Evolutionary conservation across 2,329 filamentous ascomycete species (phyloP), one percentile per base, ranked within the genome.

Genomic region (Ceratocystiopsis brevicomis): DNA sequence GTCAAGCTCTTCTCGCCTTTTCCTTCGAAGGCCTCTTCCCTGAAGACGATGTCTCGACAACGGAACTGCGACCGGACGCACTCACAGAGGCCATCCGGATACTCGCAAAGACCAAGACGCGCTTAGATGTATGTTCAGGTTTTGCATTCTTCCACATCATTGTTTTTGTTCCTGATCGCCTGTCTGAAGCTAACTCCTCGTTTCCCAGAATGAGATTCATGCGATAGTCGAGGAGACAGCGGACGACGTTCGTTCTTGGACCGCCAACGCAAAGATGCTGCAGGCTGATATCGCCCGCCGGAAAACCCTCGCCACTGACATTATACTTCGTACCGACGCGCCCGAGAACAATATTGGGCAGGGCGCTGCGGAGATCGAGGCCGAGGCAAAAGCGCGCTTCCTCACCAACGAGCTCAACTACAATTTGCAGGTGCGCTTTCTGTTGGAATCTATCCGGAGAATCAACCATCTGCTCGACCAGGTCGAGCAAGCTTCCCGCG

Each of bases 281-380:
- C 84, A 93, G 57, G 73, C 78, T 48, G 88, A 95, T 55, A 88
- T 95, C 50, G 75, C 83, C 53, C 73, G 75, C 39, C 88, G 85
- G 19, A 79, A 84, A 53, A 70, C 73, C 15, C 77, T 86, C 34
- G 86, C 88, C 18, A 78, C 78, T 53, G 77, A 86, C 45, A 92
- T 96, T 46, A 72, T 88, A 6, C 71, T 77, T 38, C 74, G 85
- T 53, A 78, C 86, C 42, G 80, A 88, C 54, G 73, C 67, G 1
- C 69, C 68, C 0, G 73, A 73, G 3, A 63, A 21, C 5, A 25
- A 72, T 4, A 63, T 15, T 9, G 13, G 16, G n/a, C 44, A 25
- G 19, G 40, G 17, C 6, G 65, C 73, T 39, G 69, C 68, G 13
- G 67, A 71, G 43, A 62, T 65, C 18, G 65, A 73, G 40, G 69